phyloP scores from a whole-genome alignment of 345 rosid genomes.

The Cochlearia excelsa region DNA sequence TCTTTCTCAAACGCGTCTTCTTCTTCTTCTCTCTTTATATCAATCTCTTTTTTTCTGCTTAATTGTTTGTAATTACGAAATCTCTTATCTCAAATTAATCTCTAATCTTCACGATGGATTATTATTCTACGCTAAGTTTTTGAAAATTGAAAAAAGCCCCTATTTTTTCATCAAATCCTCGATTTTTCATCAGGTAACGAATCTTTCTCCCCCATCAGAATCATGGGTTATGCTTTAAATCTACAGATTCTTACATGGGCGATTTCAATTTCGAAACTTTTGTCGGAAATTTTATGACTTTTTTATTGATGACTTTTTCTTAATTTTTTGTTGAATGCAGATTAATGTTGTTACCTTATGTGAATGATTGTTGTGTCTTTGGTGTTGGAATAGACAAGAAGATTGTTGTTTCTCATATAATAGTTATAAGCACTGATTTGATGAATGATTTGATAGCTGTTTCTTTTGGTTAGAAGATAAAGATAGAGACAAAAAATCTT shows the following conservation, averaged over 20 bases:
- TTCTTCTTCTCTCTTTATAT: constrained; percentile 29
- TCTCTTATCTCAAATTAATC: constrained; percentile 8
- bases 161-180: constrained; percentile 20
- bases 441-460: constrained; percentile 60
- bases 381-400: constrained; percentile 47
- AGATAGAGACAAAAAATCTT: background rate
- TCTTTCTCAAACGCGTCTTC: constrained; percentile 40
- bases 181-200: constrained; percentile 34
- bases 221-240: constrained; percentile 12
- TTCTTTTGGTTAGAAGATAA: constrained; percentile 55
- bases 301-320: background rate
- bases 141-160: constrained; percentile 19
- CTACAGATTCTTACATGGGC: constrained; percentile 6
- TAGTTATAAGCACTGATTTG: constrained; percentile 40
- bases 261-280: too few relatives aligned
- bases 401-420: constrained; percentile 38
- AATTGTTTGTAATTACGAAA: constrained; percentile 1
- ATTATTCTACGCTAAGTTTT: constrained; percentile 25
- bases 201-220: constrained; percentile 7
- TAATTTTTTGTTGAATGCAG: constrained; percentile 40
- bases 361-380: constrained; percentile 47
- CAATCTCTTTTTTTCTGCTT: constrained; percentile 8
- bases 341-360: constrained; percentile 67
- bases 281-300: constrained; percentile 1
- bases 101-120: constrained; percentile 32